Evolutionary conservation across 176 grass and related monocot genomes (phyloP).

Genomic region (Triticum timopheevii): DNA sequence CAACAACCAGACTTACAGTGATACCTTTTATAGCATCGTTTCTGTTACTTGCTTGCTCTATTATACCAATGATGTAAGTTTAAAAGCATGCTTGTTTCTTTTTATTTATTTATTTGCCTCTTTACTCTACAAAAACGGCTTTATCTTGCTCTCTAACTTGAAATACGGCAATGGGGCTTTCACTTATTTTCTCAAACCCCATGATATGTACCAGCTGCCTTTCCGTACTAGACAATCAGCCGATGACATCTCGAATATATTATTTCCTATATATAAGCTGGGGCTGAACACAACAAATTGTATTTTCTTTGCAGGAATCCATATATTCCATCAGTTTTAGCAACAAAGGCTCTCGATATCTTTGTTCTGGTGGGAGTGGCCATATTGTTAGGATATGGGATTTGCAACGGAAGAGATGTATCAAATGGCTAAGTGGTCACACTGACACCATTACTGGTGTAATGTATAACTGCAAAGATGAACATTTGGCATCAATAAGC

Average conservation of each 20-base stretch:
- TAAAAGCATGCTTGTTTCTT: conserved; percentile 1
- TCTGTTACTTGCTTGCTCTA: not conserved
- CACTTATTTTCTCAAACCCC: not conserved
- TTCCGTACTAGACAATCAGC: not conserved
- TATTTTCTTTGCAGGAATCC: conserved; percentile 68
- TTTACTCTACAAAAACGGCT: not conserved
- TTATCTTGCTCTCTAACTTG: not conserved
- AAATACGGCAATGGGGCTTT: not conserved
- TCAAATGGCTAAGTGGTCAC: conserved; percentile 94
- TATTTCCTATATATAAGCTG: conserved; percentile 17
- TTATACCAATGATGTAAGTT: not conserved
- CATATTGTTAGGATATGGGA: conserved; percentile 99
- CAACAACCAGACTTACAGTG: not conserved
- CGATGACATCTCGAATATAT: not conserved
- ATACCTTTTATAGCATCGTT: not conserved
- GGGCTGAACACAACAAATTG: conserved; percentile 15
- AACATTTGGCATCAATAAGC: conserved; percentile 96
- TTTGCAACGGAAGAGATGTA: conserved; percentile 89
- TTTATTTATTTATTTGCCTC: not conserved
- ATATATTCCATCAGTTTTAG: conserved; percentile 95
- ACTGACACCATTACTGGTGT: conserved; percentile 91
- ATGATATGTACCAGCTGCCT: not conserved
- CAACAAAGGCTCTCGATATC: conserved; percentile 95
- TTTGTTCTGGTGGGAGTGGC: conserved; percentile 94
- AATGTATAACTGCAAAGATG: conserved; percentile 97